Evolutionary conservation across 495 filamentous ascomycete species (phyloP).

Genomic region (Neurospora sp.): DNA sequence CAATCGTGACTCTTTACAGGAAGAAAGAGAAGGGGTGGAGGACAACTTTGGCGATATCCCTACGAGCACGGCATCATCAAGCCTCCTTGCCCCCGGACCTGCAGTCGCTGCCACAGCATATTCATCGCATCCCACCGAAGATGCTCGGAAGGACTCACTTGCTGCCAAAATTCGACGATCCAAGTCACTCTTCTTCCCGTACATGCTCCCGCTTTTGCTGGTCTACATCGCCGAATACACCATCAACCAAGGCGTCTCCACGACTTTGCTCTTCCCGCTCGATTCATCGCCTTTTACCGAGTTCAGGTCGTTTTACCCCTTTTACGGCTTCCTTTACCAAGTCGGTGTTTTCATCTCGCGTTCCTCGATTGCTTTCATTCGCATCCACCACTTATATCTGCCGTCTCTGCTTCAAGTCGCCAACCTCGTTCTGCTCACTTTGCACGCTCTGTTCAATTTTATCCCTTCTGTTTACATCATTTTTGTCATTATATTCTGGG

Average conservation of each 20-base stretch:
- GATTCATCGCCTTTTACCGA: conserved; percentile 61
- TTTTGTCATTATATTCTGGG: conserved; percentile 87
- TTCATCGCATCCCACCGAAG: not conserved
- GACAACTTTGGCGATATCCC: conserved; percentile 26
- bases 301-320: conserved; percentile 84
- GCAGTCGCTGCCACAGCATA: conserved; percentile 20
- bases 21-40: conserved; percentile 26
- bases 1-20: conserved; percentile 13
- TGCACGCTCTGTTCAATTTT: conserved; percentile 67
- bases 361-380: conserved; percentile 77
- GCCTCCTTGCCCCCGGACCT: conserved; percentile 27
- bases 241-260: conserved; percentile 87
- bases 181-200: conserved; percentile 38
- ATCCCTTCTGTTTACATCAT: conserved; percentile 76
- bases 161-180: conserved; percentile 33
- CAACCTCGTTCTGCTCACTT: conserved; percentile 64
- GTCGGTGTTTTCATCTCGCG: conserved; percentile 88
- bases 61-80: conserved; percentile 19
- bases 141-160: conserved; percentile 30
- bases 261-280: conserved; percentile 81
- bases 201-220: conserved; percentile 81
- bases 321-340: conserved; percentile 87
- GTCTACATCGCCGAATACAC: conserved; percentile 95
- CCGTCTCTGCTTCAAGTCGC: conserved; percentile 74
- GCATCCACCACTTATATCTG: conserved; percentile 68